Evolutionary conservation across 805 yeast species (phyloP), one percentile per base, ranked within the genome.

Genomic region (Metschnikowia dekortorum): DNA sequence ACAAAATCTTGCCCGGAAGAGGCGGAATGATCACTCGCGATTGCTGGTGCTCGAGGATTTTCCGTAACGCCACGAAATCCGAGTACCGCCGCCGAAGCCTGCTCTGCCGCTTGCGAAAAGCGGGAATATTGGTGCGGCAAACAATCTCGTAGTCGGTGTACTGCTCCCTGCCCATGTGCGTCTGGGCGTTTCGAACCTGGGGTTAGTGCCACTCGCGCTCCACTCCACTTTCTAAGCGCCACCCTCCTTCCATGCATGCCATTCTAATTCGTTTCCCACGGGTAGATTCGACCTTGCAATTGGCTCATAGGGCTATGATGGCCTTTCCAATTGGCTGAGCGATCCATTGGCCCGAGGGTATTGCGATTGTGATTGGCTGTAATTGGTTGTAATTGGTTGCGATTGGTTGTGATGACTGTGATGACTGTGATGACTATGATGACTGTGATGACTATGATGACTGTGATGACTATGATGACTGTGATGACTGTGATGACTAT

Each of bases 91-190:
- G 78, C 53, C 97, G 81, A 6, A 90, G 96, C 32, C 75, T 69
- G 31, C 89, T 81, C 38, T 67, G 66, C 46, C 83, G 73, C 53
- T 80, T 78, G 54, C 80, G 80, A 69, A 94, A 92, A 2, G 90
- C 84, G 1, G 98, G 98, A 49, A 94, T 82, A 67, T 94, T 92
- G 26, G 97, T 92, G 47, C 90, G 76, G 65, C 97, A 89, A 8
- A 87, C 75, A 22, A 92, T 82, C 67, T 91, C 97, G 67, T 92
- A 92, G 68, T 92, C 98, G 8, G 98, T 92, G 66, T 77, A 92
- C 83, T 84, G 82, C 30, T 82, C 78, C 32, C 82, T 69, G 22
- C 85, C 79, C 50, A 70, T 68, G 60, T 88, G 95, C 0, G 96
- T 89, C 54, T 82, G 81, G 9, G 96, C 95, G 63, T 84, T 84